A percentile compares a stretch with the other conserved stretches of the same genome.
phyloP scores from a whole-genome alignment of 129 eudicot species.

The Gnaphalium uliginosum region DNA sequence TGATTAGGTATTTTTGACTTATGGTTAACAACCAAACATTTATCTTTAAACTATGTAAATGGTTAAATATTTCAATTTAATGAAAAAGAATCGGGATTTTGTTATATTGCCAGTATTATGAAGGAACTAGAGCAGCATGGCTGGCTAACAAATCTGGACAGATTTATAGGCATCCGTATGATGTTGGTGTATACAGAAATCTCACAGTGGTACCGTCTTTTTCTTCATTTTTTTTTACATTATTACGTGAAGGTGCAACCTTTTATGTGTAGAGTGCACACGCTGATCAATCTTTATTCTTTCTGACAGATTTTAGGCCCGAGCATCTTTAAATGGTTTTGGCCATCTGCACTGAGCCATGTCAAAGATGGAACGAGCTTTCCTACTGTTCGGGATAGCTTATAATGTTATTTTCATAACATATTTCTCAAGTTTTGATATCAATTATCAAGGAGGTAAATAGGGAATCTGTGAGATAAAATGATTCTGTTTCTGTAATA shows the following conservation, averaged over 20 bases:
- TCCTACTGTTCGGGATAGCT: constrained; percentile 61
- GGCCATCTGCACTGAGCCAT: constrained; percentile 72
- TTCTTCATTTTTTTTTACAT: not conserved
- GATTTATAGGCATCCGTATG: constrained; percentile 66
- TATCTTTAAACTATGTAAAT: not conserved
- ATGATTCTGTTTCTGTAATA: constrained; percentile 13
- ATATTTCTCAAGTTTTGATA: constrained; percentile 1
- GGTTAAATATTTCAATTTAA: not conserved
- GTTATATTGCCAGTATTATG: constrained; percentile 50
- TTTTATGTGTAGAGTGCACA: not conserved
- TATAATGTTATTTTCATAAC: constrained; percentile 26
- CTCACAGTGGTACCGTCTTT: constrained; percentile 51
- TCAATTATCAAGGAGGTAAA: constrained; percentile 22
- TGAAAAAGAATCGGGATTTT: constrained; percentile 12
- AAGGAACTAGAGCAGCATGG: constrained; percentile 74
- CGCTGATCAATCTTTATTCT: not conserved
- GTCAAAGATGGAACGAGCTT: constrained; percentile 78
- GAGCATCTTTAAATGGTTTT: constrained; percentile 64
- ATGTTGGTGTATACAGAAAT: constrained; percentile 71
- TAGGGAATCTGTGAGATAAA: constrained; percentile 24
- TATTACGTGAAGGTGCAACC: not conserved
- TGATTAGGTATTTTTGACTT: not conserved
- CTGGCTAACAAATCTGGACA: constrained; percentile 76
- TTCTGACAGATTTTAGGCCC: constrained; percentile 69
- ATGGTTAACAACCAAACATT: not conserved